Base-by-base conservation (phyloP, 1,139 yeast species). In the Kazachstania sp. region DNA sequence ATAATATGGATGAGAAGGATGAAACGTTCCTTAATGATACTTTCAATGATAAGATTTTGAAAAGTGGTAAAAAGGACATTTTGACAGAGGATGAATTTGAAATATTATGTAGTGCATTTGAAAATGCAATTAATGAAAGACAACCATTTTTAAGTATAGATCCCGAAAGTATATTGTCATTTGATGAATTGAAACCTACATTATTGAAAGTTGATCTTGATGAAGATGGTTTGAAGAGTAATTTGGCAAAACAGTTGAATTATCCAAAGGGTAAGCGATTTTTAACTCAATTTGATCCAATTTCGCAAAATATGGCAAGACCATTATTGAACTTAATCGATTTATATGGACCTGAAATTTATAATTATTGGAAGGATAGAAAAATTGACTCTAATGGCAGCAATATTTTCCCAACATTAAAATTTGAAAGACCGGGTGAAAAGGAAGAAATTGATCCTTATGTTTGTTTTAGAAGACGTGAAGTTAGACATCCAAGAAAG, bases 381-480 rank as follows among this genome's bases (percentile, higher is more conserved):
- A 84, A 90, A 63, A 73, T 88, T 23, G 78, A 70, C 44, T 73
- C 88, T 49, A 70, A 73, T 31, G 97, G 97, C 30, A 77, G 77
- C 57, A 66, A 83, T 11, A 77, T 94, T 37, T 77, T 79, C 57
- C 95, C 97, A 1, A 67, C 73, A 9, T 71, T 94, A 43, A 85
- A 83, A 63, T 88, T 86, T 62, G 97, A 90, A 67, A 94, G 86
- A 58, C 87, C 86, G 18, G 79, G 78, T 48, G 95, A 88, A 54
- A 86, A 86, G 58, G 97, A 90, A 60, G 98, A 92, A 60, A 79
- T 78, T 51, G 97, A 92, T 66, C 97, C 99, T 1, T 92, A 94
- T 66, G 83, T 88, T 41, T 87, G 97, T 70, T 92, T 94, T 71
- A 79, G 99, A 61, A 81, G 97, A 59, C 84, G 99, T 66, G 98